A percentile compares a stretch with the other conserved stretches of the same genome.
Evolutionary conservation across 345 rosid species (phyloP).

Genomic region (Dipteronia dyeriana): DNA sequence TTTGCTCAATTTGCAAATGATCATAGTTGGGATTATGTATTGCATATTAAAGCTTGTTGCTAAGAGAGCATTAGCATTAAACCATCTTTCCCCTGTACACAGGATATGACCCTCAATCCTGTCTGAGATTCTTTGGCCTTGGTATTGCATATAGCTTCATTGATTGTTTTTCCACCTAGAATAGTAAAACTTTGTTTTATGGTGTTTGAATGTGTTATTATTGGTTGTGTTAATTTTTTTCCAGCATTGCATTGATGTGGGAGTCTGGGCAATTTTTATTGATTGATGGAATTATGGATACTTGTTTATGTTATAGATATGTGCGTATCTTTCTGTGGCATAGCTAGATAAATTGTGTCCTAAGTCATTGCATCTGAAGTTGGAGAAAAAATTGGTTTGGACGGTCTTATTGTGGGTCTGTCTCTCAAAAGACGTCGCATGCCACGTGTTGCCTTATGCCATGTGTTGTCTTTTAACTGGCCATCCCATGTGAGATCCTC

Average conservation of each 20-base stretch:
- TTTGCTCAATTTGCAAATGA: neutral
- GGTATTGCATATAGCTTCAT: neutral
- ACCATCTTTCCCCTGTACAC: neutral
- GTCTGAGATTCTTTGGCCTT: neutral
- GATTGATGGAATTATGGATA: neutral
- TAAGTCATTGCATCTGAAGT: neutral
- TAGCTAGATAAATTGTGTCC: neutral
- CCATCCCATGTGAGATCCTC: neutral
- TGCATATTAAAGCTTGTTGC: neutral
- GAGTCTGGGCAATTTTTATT: neutral
- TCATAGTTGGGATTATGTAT: neutral
- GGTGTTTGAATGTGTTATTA: neutral
- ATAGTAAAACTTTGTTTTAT: neutral
- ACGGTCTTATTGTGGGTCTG: neutral
- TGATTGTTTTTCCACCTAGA: neutral
- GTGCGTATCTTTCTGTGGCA: neutral
- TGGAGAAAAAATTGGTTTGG: neutral
- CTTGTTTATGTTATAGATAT: neutral
- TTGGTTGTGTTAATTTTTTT: constrained; percentile 5
- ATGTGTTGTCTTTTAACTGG: neutral
- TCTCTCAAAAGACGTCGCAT: neutral
- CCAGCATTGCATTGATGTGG: neutral
- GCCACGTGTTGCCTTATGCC: neutral
- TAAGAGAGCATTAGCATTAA: neutral
- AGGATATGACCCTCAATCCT: neutral